Evolutionary conservation across 176 grass and related monocot species (phyloP).

Genomic region (Guadua angustifolia): DNA sequence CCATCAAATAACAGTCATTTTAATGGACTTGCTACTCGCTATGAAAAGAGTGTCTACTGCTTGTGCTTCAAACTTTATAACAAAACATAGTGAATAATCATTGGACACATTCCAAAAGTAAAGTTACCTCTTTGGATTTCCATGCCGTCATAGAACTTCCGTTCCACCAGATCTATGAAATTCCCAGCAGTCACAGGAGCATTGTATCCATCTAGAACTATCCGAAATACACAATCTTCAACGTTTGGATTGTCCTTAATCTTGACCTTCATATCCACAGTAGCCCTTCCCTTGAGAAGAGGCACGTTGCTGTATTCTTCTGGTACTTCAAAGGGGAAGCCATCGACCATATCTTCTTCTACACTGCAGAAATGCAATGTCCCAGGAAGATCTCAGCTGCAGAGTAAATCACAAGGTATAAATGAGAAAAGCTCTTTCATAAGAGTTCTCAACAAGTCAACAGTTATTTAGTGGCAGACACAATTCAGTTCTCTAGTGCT

Average conservation of each 20-base stretch:
- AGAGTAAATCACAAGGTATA: conserved; percentile 92
- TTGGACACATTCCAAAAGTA: conserved; percentile 4
- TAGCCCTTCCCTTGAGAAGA: conserved; percentile 92
- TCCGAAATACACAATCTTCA: conserved; percentile 85
- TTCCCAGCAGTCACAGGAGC: conserved; percentile 91
- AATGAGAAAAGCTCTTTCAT: conserved; percentile 78
- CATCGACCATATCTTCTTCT: conserved; percentile 99
- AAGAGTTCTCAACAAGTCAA: conserved; percentile 37
- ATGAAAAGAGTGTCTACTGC: not conserved
- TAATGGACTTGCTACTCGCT: no score
- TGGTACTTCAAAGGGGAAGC: conserved; percentile 88
- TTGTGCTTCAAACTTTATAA: conserved; percentile 1
- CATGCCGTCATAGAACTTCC: conserved; percentile 98
- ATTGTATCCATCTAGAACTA: conserved; percentile 97
- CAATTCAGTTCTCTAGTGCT: conserved; percentile 35
- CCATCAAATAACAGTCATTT: no score
- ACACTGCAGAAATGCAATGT: conserved; percentile 99
- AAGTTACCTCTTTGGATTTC: conserved; percentile 89
- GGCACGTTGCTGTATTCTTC: conserved; percentile 91
- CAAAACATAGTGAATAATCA: conserved; percentile 10
- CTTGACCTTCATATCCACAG: conserved; percentile 98
- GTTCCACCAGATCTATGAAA: conserved; percentile 89
- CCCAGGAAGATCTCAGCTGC: conserved; percentile 99
- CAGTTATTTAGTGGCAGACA: conserved; percentile 47
- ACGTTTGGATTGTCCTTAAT: conserved; percentile 93